A percentile compares a stretch with the other conserved stretches of the same genome.
These are phyloP conservation scores for Yarrowia sp. DNA, from an alignment of 805 yeast genomes.

Conservation along the genomic window DNA sequence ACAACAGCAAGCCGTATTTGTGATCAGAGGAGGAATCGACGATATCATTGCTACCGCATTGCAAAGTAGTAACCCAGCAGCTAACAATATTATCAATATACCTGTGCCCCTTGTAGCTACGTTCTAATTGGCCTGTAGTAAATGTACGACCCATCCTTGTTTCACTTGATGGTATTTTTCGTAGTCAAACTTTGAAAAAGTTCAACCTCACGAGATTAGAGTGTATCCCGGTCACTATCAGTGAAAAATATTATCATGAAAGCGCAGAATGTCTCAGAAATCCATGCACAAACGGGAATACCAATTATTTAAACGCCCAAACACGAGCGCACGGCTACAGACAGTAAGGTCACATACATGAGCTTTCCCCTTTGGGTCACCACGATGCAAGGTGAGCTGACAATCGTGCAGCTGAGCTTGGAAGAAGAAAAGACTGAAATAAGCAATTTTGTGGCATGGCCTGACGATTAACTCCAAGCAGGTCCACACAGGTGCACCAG, in stretches of 20 bases:
- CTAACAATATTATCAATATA: too few species aligned
- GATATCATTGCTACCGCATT: too few species aligned
- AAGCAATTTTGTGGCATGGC: neutral
- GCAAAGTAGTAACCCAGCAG: too few species aligned
- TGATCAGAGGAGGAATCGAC: too few species aligned
- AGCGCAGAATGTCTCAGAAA: neutral
- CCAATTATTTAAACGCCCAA: neutral
- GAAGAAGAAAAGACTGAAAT: slow-evolving; percentile 3
- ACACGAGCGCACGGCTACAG: neutral
- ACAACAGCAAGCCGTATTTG: too few species aligned
- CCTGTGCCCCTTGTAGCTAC: too few species aligned
- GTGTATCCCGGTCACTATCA: neutral
- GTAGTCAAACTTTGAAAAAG: too few species aligned
- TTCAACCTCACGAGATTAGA: too few species aligned
- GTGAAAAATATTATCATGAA: neutral
- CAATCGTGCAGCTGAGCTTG: neutral
- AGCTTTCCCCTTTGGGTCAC: neutral
- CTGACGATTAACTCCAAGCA: slow-evolving; percentile 15
- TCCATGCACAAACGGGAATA: too few species aligned
- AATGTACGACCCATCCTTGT: too few species aligned
- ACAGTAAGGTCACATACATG: neutral
- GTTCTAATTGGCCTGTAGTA: too few species aligned
- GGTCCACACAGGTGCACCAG: neutral
- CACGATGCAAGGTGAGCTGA: neutral
- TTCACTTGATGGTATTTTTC: too few species aligned